Base-by-base conservation (phyloP, 345 rosid species). In the Theobroma cacao region DNA sequence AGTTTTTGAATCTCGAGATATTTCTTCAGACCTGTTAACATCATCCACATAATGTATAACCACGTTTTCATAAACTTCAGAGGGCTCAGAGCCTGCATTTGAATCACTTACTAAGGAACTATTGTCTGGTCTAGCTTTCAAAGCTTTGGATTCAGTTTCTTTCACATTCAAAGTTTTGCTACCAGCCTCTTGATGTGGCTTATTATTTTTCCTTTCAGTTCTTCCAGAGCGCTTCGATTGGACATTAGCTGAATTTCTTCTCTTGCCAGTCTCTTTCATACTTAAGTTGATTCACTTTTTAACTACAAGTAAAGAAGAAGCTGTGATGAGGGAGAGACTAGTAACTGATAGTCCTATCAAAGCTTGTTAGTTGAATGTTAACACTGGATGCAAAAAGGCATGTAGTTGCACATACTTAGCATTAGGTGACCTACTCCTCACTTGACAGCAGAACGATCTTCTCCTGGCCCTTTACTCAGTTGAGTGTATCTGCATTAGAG, bases 41-140 rank as follows among this genome's bases (percentile, higher is more conserved):
- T 91, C 90, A 83, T 90, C 93, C 83, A 89, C 84, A 86, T 88
- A 89, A 81, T 89, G 88, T 82, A 89, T 82, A 83, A 85, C 90
- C 83, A 89, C 52, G 1, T 82, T 85, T 74, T 88, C 91, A 77
- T 84, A 85, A 87, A 84, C 86, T 85, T 86, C 91, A 61, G 90
- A 64, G 67, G 83, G 77, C 89, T 87, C 94, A 30, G 91, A 80
- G 62, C 86, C 90, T 45, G 81, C 79, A 76, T 88, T 90, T 12
- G 87, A 78, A 84, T 94, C 92, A 87, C 91, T 89, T 81, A 74
- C 89, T 77, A 76, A 34, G 72, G 71, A 40, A 69, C 75, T 64
- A 3, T 88, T 72, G 70, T 86, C 89, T 40, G 90, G 75, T 77
- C 80, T 84, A 48, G 87, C 82, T 59, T 73, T 82, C 15, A 82